Base-by-base conservation (phyloP, 441 rosid genomes). In the Daphne laureola region DNA sequence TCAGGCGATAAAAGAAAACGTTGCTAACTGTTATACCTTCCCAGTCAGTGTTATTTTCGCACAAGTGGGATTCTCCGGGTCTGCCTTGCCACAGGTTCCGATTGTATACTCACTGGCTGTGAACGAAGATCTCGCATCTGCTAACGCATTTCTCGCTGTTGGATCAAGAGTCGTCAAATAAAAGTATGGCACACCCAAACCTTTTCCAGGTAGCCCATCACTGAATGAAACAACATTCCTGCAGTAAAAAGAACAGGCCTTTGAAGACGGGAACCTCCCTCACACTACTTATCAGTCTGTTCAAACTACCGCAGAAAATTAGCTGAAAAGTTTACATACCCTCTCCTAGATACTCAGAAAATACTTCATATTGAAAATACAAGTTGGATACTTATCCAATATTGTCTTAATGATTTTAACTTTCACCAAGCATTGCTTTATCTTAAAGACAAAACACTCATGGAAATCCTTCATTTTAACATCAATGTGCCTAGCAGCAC, bases 191-290 rank as follows among this genome's bases (percentile, higher is more conserved):
- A 86, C 51, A 27, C 98, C 98, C 23, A 50, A 72, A 15, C 94
- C 78, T 65, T 82, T 49, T 6, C 64, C 64, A 0, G 95, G 95
- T 43, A 57, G 53, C 50, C 98, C 98, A 55, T 92, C 98, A 48
- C 98, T 88, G 66, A 71, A 92, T 9, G 95, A 92, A 58, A 86
- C 94, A 52, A 92, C 96, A 75, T 92, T 90, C 80, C 93, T 90
- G 64, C 59, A 65, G 47, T 9, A 4, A 31, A 31, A 7, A 31
- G 38, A 31, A 31, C 38, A 7, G 11, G 38, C 38, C 38, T 31
- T 9, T 31, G 38, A 31, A 31, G 12, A 31, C 7, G 38, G 11
- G 2, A 31, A 5, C 15, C 9, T 44, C 48, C 3, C 48, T 31
- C 38, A 31, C 11, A 31, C 8, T 31, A 31, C 38, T 31, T 31